Conservation (phyloP, 164 flowering plant species). For the Vitis rupestris region DNA sequence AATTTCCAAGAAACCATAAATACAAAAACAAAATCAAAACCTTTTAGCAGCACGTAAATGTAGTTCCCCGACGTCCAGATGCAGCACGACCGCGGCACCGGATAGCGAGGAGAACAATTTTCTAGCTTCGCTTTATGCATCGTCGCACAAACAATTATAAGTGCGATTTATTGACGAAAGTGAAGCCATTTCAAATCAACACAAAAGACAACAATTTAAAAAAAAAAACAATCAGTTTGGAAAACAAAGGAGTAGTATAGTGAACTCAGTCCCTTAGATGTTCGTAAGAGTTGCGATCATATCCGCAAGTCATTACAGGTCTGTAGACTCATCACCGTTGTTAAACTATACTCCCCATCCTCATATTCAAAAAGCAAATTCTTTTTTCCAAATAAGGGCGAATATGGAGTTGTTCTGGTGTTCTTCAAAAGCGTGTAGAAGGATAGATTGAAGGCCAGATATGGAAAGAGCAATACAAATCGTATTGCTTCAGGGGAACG, state of each 20-base stretch:
- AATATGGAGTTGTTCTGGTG: constrained; percentile 22
- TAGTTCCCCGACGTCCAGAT: constrained; percentile 48
- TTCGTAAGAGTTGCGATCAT: constrained; percentile 50
- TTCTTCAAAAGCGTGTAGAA: constrained; percentile 11
- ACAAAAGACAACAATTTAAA: background rate
- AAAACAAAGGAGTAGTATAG: background rate
- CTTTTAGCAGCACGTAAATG: constrained; percentile 2
- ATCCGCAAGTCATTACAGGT: constrained; percentile 49
- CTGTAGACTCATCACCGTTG: constrained; percentile 41
- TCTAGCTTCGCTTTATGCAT: constrained; percentile 11
- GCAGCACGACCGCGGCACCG: constrained; percentile 20
- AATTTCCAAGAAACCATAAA: too few species aligned
- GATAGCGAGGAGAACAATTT: constrained; percentile 50
- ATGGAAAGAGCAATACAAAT: constrained; percentile 22
- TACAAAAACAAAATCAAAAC: too few species aligned
- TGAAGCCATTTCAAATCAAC: constrained; percentile 8
- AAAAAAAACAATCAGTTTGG: background rate
- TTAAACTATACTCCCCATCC: background rate
- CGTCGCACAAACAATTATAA: background rate
- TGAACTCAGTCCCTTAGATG: constrained; percentile 66
- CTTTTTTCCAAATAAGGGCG: background rate
- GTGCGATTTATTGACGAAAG: background rate
- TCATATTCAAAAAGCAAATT: background rate
- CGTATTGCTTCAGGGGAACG: constrained; percentile 48
- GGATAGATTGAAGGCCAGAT: background rate